Percentiles rank a stretch among this genome's conserved stretches.
Conservation (phyloP, 202 grass and related monocot species). For the Schoenoplectus triqueter region DNA sequence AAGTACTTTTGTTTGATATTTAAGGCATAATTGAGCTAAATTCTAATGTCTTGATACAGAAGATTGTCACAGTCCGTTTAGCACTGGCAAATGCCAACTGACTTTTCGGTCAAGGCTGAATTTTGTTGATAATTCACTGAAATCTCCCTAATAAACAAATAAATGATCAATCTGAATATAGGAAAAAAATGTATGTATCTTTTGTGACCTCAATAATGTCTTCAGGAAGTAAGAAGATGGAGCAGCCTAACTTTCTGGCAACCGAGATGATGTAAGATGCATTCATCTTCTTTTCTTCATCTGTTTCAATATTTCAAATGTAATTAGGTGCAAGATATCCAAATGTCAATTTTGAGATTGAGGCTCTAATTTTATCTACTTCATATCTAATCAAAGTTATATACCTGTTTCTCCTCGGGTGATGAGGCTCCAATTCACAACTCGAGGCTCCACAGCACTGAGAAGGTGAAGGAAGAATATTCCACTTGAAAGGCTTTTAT, state of each 20-base stretch:
- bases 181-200: neutral
- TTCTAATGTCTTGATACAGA: neutral
- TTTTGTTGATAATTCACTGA: neutral
- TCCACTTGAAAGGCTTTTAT: conserved; percentile 92
- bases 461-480: conserved; percentile 91
- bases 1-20: neutral
- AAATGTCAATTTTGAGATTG: neutral
- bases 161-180: neutral
- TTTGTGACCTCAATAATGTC: conserved; percentile 79
- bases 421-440: conserved; percentile 94
- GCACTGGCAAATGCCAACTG: neutral
- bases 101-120: neutral
- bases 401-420: conserved; percentile 91
- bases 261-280: conserved; percentile 96
- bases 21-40: conserved; percentile 14
- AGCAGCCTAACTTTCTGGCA: conserved; percentile 96
- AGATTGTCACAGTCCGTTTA: neutral
- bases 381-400: neutral
- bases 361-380: conserved; percentile 7
- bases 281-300: conserved; percentile 96
- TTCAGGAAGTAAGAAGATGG: conserved; percentile 94
- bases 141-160: neutral
- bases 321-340: neutral
- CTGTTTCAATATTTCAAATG: conserved; percentile 44
- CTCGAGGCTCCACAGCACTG: conserved; percentile 73